Conservation (phyloP, 768 basidiomycete genomes). For the Steccherinum ochraceum region DNA sequence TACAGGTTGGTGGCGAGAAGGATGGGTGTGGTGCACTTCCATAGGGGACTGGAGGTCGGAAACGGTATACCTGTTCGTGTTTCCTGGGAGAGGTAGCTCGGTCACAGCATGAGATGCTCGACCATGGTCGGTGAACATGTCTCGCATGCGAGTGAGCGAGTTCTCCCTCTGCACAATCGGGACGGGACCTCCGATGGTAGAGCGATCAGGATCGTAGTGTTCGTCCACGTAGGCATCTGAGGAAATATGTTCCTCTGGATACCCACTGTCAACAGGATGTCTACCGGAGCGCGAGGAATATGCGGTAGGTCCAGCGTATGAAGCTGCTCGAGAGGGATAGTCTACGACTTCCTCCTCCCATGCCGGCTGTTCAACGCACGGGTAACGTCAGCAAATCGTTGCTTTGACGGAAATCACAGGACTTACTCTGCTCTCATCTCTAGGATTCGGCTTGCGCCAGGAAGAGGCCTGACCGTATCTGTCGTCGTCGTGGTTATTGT, state of each 20-base stretch:
- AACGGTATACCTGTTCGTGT: slow-evolving; percentile 12
- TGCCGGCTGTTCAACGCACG: slow-evolving; percentile 3
- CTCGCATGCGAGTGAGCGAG: slow-evolving; percentile 19
- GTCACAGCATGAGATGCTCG: slow-evolving; percentile 12
- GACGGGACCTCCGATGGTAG: slow-evolving; percentile 3
- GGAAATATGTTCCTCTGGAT: neutral
- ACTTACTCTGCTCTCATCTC: no score
- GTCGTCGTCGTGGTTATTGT: slow-evolving; percentile 2
- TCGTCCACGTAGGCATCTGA: slow-evolving; percentile 1
- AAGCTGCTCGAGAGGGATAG: slow-evolving; percentile 6
- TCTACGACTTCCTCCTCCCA: slow-evolving; percentile 13
- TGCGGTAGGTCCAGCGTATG: slow-evolving; percentile 4
- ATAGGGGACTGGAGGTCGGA: slow-evolving; percentile 9
- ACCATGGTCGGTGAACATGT: slow-evolving; percentile 20
- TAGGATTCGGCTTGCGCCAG: slow-evolving; percentile 22
- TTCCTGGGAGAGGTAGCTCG: slow-evolving; percentile 14
- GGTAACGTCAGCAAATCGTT: no score
- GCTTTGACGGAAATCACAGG: no score
- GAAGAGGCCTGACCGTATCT: slow-evolving; percentile 10
- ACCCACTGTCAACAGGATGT: neutral
- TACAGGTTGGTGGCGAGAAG: slow-evolving; percentile 14
- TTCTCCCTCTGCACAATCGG: slow-evolving; percentile 22
- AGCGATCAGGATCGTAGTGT: slow-evolving; percentile 6
- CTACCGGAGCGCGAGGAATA: neutral
- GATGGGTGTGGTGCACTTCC: slow-evolving; percentile 9